These are phyloP conservation scores for Yamadazyma spencermartinsiae DNA, from an alignment of 1,139 yeast genomes.

Conservation along the genomic window DNA sequence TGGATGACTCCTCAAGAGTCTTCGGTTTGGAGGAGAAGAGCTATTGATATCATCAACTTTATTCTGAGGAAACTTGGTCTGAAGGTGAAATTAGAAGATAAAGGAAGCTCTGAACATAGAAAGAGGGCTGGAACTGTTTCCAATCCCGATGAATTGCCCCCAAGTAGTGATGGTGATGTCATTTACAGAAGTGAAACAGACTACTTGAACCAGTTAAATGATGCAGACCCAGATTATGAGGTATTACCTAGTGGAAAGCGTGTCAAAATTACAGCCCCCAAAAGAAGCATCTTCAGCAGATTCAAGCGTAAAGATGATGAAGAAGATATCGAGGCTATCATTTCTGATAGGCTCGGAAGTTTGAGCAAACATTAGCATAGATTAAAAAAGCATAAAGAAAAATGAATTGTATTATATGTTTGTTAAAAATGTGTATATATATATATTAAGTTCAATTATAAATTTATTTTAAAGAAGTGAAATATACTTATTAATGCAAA, in stretches of 20 bases:
- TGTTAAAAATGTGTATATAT: neutral
- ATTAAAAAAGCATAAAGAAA: neutral
- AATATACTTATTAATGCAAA: conserved; percentile 1
- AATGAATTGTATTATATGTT: too few relatives aligned
- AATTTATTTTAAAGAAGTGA: neutral
- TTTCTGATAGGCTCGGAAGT: conserved; percentile 43
- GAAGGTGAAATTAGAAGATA: conserved; percentile 12
- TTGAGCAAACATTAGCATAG: conserved; percentile 2
- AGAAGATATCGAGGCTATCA: conserved; percentile 60
- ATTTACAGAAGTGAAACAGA: conserved; percentile 26
- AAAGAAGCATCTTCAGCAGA: conserved; percentile 24
- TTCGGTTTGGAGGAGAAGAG: conserved; percentile 21
- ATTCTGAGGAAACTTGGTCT: conserved; percentile 9
- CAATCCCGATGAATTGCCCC: conserved; percentile 46
- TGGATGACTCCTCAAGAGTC: conserved; percentile 66
- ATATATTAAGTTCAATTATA: neutral
- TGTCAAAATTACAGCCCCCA: conserved; percentile 39
- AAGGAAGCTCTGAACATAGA: conserved; percentile 34
- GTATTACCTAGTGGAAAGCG: conserved; percentile 70
- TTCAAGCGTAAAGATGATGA: conserved; percentile 30
- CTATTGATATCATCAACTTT: conserved; percentile 5
- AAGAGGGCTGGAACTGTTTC: conserved; percentile 55
- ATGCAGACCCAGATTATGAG: conserved; percentile 39
- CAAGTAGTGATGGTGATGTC: conserved; percentile 49
- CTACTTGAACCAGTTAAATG: conserved; percentile 8